Conservation (phyloP, 1,284 basidiomycete genomes). For the Papiliotrema laurentii region DNA sequence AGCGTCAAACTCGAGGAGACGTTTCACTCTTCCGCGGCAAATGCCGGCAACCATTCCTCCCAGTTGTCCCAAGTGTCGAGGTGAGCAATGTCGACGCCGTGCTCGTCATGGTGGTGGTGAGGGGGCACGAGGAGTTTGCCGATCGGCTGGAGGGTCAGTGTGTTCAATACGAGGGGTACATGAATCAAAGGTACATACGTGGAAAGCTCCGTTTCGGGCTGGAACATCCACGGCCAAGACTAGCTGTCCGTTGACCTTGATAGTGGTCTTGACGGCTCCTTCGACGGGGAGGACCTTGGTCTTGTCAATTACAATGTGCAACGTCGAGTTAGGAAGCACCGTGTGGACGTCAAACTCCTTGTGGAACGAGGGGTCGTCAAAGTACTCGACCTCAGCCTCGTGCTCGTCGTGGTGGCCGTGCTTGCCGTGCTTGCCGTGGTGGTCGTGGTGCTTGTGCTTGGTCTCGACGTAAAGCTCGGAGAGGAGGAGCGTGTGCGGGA, state of each 20-base stretch:
- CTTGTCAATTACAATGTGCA: constrained; percentile 56
- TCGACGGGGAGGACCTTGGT: constrained; percentile 48
- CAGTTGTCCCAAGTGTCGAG: constrained; percentile 56
- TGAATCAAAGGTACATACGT: constrained; percentile 41
- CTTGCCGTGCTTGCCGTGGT: constrained; percentile 11
- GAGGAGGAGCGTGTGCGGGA: constrained; percentile 58
- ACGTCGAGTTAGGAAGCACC: constrained; percentile 52
- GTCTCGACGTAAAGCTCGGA: constrained; percentile 53
- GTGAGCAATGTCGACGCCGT: constrained; percentile 36
- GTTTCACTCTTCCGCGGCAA: not conserved
- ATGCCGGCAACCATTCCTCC: constrained; percentile 52
- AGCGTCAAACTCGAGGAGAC: not conserved
- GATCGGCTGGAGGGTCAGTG: constrained; percentile 51
- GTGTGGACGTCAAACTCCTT: constrained; percentile 54
- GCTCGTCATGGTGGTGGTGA: constrained; percentile 38
- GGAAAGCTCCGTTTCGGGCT: constrained; percentile 61
- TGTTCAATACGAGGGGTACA: not conserved
- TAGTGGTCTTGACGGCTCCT: constrained; percentile 48
- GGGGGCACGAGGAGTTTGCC: constrained; percentile 55
- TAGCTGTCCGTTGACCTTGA: constrained; percentile 56
- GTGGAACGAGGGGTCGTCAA: constrained; percentile 50
- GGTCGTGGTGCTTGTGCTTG: constrained; percentile 15
- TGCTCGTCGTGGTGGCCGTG: no score
- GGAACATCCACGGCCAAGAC: constrained; percentile 56
- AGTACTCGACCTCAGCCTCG: constrained; percentile 5